Evolutionary conservation across 305 asterid genomes (phyloP), one percentile per base, ranked within the genome.

Genomic region (Plantago rigida): DNA sequence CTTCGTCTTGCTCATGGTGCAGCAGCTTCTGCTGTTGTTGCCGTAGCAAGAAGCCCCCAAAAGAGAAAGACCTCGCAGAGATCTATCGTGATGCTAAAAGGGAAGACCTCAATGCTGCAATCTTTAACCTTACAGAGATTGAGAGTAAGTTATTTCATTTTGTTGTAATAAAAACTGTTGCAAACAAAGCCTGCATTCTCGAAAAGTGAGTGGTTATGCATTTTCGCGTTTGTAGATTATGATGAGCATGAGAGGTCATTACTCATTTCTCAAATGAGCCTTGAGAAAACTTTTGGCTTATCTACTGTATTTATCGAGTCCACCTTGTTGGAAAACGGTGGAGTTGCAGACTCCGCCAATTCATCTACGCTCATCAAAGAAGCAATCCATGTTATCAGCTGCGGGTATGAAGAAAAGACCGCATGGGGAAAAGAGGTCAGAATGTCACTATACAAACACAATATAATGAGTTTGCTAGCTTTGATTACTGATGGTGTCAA

Each of bases 361-460:
- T 84, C 99, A 22, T 84, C 99, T 1, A 80, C 81, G 12, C 68
- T 92, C 17, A 89, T 92, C 59, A 89, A 78, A 64, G 99, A 92
- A 77, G 99, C 99, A 31, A 92, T 92, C 68, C 99, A 92, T 59
- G 99, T 92, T 51, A 87, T 91, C 60, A 78, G 96, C 77, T 86
- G 95, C 57, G 94, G 97, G 71, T 92, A 92, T 57, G 99, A 92
- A 75, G 99, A 89, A 77, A 92, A 92, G 65, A 92, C 99, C 19
- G 85, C 99, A 36, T 92, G 99, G 99, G 97, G 99, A 9, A 89
- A 92, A 78, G 99, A 92, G 95, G 97, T 89, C 51, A 82, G 80
- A 64, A 26, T 24, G 50, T 28, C 41, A 47, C 48, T 54, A 51
- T 34, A 39, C 8, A 3, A 34, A 36, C 47, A 44, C 28, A 13